Evolutionary conservation across 208 protist genomes (phyloP).

Genomic region (Leishmania braziliensis): DNA sequence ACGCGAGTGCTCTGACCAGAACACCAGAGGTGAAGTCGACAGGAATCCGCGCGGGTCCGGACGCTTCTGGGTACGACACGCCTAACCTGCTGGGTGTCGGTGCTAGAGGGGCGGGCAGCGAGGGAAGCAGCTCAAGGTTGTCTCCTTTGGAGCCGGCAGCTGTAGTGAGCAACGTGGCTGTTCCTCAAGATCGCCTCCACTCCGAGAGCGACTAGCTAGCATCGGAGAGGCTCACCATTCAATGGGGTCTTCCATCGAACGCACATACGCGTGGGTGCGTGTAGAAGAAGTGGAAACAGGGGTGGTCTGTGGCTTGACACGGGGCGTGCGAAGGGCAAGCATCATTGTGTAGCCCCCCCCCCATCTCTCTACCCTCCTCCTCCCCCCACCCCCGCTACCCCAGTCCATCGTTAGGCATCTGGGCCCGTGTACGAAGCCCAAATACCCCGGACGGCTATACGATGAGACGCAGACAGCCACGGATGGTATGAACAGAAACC

Average conservation of each 20-base stretch:
- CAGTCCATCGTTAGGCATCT: neutral
- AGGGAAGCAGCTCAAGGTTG: neutral
- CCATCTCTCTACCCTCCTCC: neutral
- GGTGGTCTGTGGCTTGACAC: neutral
- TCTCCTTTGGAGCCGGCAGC: constrained; percentile 15
- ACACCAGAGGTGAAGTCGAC: neutral
- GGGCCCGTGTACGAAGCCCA: neutral
- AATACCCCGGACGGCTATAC: neutral
- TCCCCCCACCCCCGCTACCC: neutral
- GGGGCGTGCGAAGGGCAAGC: neutral
- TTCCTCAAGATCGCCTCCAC: constrained; percentile 30
- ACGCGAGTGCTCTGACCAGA: neutral
- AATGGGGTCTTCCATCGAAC: neutral
- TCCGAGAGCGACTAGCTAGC: constrained; percentile 35
- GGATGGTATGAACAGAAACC: neutral
- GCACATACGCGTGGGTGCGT: neutral
- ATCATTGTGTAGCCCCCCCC: neutral
- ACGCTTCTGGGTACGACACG: neutral
- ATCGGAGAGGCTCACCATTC: neutral
- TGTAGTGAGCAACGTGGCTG: constrained; percentile 35
- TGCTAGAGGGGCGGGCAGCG: neutral
- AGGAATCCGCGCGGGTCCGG: neutral
- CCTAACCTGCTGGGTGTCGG: neutral
- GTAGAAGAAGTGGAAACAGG: neutral
- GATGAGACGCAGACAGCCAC: neutral